Percentiles rank a stretch among this genome's conserved stretches.
These are phyloP conservation scores for Mrakia hoshinonis DNA, from an alignment of 768 basidiomycete species.

Conservation along the genomic window DNA sequence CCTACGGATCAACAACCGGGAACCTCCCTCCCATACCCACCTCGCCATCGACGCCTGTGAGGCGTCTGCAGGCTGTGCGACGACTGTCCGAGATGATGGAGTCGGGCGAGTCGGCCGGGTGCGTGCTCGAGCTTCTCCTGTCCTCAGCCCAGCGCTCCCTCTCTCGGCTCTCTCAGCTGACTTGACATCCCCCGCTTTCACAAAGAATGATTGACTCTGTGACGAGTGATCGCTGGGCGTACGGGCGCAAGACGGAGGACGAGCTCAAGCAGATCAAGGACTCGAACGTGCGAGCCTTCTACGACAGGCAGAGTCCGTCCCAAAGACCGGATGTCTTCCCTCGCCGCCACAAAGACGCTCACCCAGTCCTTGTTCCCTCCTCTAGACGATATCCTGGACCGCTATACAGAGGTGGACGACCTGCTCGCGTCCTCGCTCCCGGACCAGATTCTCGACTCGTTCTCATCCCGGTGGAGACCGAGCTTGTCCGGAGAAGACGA, in stretches of 20 bases:
- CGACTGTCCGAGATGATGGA: not conserved
- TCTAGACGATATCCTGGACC: slow-evolving; percentile 11
- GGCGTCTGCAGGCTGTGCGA: not conserved
- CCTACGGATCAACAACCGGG: not conserved
- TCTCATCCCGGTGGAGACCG: not conserved
- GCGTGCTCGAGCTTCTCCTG: not conserved
- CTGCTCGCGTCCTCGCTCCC: slow-evolving; percentile 20
- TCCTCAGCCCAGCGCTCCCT: not conserved
- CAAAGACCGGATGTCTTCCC: not conserved
- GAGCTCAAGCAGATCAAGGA: slow-evolving; percentile 18
- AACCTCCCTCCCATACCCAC: not conserved
- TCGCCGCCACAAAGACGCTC: not conserved
- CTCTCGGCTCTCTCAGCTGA: not conserved
- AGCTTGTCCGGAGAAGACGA: not conserved
- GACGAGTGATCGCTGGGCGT: not conserved
- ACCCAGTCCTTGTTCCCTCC: not conserved
- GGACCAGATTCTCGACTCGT: slow-evolving; percentile 7
- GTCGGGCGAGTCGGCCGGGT: not conserved
- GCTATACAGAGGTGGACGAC: slow-evolving; percentile 14
- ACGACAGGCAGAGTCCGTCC: slow-evolving; percentile 6
- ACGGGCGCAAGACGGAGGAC: not conserved
- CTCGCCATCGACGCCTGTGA: not conserved
- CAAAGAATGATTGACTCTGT: not conserved
- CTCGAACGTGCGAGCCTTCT: not conserved
- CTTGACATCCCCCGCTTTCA: not conserved